Conservation (phyloP, 129 eudicot species). For the carrot (Daucus carota) region DH1_v3.0 NC_030384.2:34391001-34391500, state of each 20-base stretch:
- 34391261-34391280: background rate
- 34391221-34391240: background rate
- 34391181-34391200: slow-evolving; percentile 61
- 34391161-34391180: slow-evolving; percentile 61
- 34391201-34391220: slow-evolving; percentile 68
- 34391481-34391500: too few relatives aligned
- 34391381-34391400: too few relatives aligned
- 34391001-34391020: slow-evolving; percentile 72
- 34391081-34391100: slow-evolving; percentile 71
- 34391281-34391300: background rate
- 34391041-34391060: slow-evolving; percentile 57
- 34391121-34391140: slow-evolving; percentile 69
- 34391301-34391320: background rate
- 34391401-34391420: too few relatives aligned
- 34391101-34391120: slow-evolving; percentile 59
- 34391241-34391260: background rate
- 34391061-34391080: slow-evolving; percentile 62
- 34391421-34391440: too few relatives aligned
- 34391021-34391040: slow-evolving; percentile 75
- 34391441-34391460: too few relatives aligned
- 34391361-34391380: background rate
- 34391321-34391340: background rate
- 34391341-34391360: background rate
- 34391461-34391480: too few relatives aligned
- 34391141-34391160: slow-evolving; percentile 84